A percentile compares a stretch with the other conserved stretches of the same genome.
phyloP scores from a whole-genome alignment of 768 basidiomycete genomes.

The Suillus placidus region DNA sequence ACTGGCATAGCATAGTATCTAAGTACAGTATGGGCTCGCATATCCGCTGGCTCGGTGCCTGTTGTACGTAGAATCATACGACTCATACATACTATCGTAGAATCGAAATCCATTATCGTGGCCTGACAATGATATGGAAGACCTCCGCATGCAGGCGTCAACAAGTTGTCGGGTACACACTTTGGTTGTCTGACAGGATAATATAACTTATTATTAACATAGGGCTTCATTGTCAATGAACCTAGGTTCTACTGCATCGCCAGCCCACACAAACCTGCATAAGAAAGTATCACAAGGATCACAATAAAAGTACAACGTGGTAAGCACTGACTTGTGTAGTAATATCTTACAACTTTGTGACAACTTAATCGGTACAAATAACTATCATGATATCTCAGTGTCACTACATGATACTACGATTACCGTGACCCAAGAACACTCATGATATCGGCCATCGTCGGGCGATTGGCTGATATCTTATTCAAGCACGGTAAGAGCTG shows the following conservation, averaged over 20 bases:
- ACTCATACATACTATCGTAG: background rate
- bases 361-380: background rate
- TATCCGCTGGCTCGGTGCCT: background rate
- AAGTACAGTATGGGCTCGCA: background rate
- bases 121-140: background rate
- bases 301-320: background rate
- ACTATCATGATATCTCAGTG: background rate
- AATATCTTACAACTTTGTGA: background rate
- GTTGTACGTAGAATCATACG: background rate
- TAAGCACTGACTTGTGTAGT: background rate
- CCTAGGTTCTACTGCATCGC: background rate
- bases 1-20: background rate
- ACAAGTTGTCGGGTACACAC: background rate
- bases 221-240: background rate
- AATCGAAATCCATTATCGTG: background rate
- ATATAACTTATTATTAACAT: too few species aligned
- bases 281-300: background rate
- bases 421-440: background rate
- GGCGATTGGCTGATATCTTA: background rate
- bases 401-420: background rate
- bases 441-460: background rate
- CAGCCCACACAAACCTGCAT: background rate
- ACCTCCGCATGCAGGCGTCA: background rate
- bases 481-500: background rate
- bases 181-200: background rate